These are phyloP conservation scores for Miscanthus lutarioriparius DNA, from an alignment of 176 grass and related monocot species.

Conservation along the genomic window DNA sequence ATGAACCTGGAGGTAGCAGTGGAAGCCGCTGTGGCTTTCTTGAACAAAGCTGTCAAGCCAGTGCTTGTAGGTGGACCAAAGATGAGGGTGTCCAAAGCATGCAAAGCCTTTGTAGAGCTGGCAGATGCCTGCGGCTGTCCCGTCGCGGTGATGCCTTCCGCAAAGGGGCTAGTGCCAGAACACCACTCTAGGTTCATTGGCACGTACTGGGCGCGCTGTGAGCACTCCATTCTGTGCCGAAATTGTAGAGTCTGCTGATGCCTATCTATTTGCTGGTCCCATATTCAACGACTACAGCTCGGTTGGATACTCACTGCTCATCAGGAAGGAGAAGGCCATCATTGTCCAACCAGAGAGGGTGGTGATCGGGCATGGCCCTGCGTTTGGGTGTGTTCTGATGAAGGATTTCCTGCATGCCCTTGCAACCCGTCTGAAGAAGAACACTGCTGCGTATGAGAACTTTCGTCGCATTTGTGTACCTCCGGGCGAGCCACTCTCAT, in stretches of 20 bases:
- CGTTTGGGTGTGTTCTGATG: conserved; percentile 65
- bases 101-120: conserved; percentile 49
- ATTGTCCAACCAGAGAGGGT: conserved; percentile 54
- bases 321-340: conserved; percentile 57
- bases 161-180: conserved; percentile 59
- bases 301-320: conserved; percentile 55
- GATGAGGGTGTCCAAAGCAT: conserved; percentile 57
- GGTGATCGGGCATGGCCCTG: conserved; percentile 53
- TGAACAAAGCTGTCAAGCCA: conserved; percentile 62
- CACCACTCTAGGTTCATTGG: conserved; percentile 50
- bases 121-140: conserved; percentile 49
- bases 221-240: conserved; percentile 59
- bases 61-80: conserved; percentile 57
- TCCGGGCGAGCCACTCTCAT: conserved; percentile 32
- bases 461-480: conserved; percentile 50
- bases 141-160: conserved; percentile 48
- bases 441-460: conserved; percentile 49
- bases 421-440: conserved; percentile 40
- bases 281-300: conserved; percentile 68
- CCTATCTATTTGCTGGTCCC: conserved; percentile 60
- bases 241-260: conserved; percentile 59
- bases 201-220: conserved; percentile 64
- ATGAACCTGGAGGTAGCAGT: conserved; percentile 51
- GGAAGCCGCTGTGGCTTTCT: conserved; percentile 40
- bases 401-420: conserved; percentile 55